Base-by-base conservation (phyloP, 306 rosid genomes). In the Hippophae gyantsensis region DNA sequence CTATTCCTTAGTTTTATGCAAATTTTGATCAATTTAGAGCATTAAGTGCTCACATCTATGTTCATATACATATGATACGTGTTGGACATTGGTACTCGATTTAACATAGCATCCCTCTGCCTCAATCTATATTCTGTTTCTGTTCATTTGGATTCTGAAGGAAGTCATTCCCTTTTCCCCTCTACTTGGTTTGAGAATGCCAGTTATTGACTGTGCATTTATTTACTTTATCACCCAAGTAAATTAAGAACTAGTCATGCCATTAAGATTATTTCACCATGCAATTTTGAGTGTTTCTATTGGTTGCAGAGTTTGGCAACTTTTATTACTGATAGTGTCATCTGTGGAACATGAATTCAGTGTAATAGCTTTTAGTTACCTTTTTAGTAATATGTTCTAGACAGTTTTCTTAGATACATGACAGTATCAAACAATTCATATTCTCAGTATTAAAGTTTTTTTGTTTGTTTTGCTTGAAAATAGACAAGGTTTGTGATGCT, bases 401-500 rank as follows among this genome's bases (percentile, higher is more conserved):
- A 27, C 14, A 13, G 14, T 10, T 51, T 3, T 59, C 6, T 32
- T 32, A 32, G 38, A 32, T 32, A 32, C 0, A 32, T 32, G 38
- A 32, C 38, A 32, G 38, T 32, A 32, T 32, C 38, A 32, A 32
- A 32, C 38, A 32, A 32, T 32, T 32, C 38, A 2, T 32, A 32
- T 32, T 32, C 38, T 32, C 38, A 32, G 6, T 32, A 56, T 56
- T 60, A 42, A 26, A 55, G 47, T 54, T 65, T 42, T 1, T 61
- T 44, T 14, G 65, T 67, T 53, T 9, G 7, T 40, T 70, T 61
- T 73, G 60, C 57, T 58, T 72, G 68, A 58, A 53, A 65, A 64
- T 67, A 92, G 98, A 78, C 80, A 87, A 78, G 78, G 88, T 87
- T 55, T 85, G 87, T 1, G 98, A 92, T 64, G 95, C 98, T 60